Conservation (phyloP, 306 rosid genomes). For the Dalbergia oliveri region DNA sequence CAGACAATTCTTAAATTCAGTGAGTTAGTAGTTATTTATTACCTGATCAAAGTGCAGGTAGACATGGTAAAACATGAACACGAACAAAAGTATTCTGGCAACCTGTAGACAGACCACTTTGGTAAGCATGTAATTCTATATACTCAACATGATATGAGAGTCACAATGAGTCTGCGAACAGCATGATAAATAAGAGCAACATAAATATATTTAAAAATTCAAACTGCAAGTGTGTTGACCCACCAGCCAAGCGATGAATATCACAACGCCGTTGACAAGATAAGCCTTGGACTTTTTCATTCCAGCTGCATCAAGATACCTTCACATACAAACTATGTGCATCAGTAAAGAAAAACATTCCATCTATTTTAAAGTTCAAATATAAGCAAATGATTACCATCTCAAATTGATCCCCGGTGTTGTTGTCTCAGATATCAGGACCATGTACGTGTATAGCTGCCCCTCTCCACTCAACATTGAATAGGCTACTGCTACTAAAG, state of each 20-base stretch:
- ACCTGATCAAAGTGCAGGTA: slow-evolving; percentile 95
- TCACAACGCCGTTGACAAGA: slow-evolving; percentile 85
- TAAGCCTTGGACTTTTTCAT: slow-evolving; percentile 87
- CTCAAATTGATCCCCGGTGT: slow-evolving; percentile 98
- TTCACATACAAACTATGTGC: slow-evolving; percentile 51
- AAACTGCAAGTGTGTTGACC: slow-evolving; percentile 46
- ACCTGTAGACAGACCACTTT: slow-evolving; percentile 66
- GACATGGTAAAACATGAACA: slow-evolving; percentile 83
- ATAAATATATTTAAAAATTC: slow-evolving; percentile 32
- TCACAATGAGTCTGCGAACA: not conserved
- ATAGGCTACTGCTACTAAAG: slow-evolving; percentile 77
- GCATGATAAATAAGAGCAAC: not conserved
- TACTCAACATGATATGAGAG: slow-evolving; percentile 11
- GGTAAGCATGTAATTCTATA: slow-evolving; percentile 27
- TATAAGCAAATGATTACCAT: slow-evolving; percentile 66
- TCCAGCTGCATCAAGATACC: slow-evolving; percentile 97
- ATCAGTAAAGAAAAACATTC: slow-evolving; percentile 27
- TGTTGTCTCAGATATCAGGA: slow-evolving; percentile 93
- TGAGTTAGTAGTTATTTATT: slow-evolving; percentile 38
- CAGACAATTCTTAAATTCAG: slow-evolving; percentile 34
- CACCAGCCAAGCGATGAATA: slow-evolving; percentile 96
- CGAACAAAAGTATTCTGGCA: slow-evolving; percentile 86
- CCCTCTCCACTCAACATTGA: slow-evolving; percentile 93
- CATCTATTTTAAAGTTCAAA: not conserved
- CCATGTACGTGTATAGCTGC: slow-evolving; percentile 91